Base-by-base conservation (phyloP, 1,139 yeast species). In the Candida sanyaensis region DNA sequence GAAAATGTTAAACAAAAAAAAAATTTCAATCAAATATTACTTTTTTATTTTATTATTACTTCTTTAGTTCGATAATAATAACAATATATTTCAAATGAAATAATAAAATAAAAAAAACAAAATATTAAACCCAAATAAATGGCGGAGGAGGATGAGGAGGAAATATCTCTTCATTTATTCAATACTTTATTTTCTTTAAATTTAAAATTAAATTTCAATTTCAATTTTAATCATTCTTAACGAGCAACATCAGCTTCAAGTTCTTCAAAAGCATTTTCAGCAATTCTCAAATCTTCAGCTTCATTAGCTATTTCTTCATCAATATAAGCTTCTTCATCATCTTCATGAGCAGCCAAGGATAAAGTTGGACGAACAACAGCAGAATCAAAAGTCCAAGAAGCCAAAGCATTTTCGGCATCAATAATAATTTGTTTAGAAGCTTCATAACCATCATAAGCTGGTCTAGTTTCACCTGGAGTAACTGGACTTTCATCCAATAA, bases 391-490 rank as follows among this genome's bases (percentile, higher is more conserved):
- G 98, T 93, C 99, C 98, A 93, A 57, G 91, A 83, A 60, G 95
- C 93, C 68, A 93, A 83, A 51, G 98, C 96, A 61, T 86, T 88
- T 78, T 93, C 99, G 60, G 96, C 96, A 71, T 93, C 99, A 65
- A 91, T 88, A 64, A 93, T 90, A 73, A 93, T 91, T 79, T 93
- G 98, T 81, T 92, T 92, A 52, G 97, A 88, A 49, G 97, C 96
- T 69, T 93, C 98, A 73, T 91, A 92, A 59, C 99, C 98, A 66
- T 93, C 98, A 72, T 93, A 93, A 53, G 96, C 95, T 39, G 97
- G 95, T 78, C 98, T 90, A 54, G 97, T 89, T 80, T 93, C 99
- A 77, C 99, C 99, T 56, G 99, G 99, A 56, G 98, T 92, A 58
- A 93, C 97, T 54, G 98, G 95, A 59, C 96, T 77, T 71, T 92